A percentile compares a stretch with the other conserved stretches of the same genome.
Conservation (phyloP, 2,329 filamentous ascomycete genomes). For the Fusarium abutilonis region DNA sequence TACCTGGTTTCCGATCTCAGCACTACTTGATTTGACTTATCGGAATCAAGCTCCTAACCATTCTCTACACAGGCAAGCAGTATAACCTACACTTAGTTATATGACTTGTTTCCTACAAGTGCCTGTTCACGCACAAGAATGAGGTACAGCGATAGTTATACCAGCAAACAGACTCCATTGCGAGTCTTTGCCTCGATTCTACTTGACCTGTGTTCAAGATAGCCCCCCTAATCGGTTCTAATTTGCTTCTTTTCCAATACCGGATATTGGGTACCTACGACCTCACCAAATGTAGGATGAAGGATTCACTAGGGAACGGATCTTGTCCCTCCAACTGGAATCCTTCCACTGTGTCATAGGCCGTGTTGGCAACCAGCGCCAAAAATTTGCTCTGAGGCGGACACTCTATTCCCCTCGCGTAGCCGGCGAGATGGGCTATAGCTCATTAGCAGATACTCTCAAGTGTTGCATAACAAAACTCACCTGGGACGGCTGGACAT, state of each 20-base stretch:
- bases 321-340: constrained; percentile 19
- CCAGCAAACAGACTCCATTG: background rate
- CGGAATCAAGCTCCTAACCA: too few species aligned
- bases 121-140: background rate
- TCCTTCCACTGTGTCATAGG: constrained; percentile 17
- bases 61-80: too few species aligned
- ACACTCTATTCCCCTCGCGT: constrained; percentile 56
- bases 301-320: constrained; percentile 2
- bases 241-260: background rate
- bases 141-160: background rate
- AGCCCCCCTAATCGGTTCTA: background rate
- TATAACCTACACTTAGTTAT: too few species aligned
- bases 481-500: constrained; percentile 56
- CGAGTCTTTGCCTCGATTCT: background rate
- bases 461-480: constrained; percentile 9
- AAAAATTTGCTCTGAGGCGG: constrained; percentile 46
- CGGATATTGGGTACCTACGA: background rate
- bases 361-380: constrained; percentile 47
- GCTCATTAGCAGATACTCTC: constrained; percentile 3
- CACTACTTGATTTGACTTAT: too few species aligned
- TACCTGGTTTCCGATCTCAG: too few species aligned
- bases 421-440: constrained; percentile 54
- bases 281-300: constrained; percentile 21
- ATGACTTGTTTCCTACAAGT: background rate
- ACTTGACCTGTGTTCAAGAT: background rate